Evolutionary conservation across 2,329 filamentous ascomycete genomes (phyloP).

Genomic region (Exophiala phaeomuriformis): DNA sequence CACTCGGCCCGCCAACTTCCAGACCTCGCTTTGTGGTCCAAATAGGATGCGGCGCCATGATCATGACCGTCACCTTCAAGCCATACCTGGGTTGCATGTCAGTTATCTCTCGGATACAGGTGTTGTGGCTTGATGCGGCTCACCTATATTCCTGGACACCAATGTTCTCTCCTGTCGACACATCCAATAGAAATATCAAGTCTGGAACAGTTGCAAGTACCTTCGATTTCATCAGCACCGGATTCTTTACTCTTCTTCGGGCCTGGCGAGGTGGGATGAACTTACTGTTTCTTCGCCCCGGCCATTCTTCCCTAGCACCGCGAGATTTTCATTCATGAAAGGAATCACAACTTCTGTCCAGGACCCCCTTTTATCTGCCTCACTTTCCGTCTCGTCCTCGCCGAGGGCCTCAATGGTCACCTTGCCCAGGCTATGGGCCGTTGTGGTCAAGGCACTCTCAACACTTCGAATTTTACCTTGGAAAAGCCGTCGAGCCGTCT

Average conservation of each 20-base stretch:
- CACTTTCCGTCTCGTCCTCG: constrained; percentile 25
- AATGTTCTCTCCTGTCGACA: constrained; percentile 49
- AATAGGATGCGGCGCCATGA: constrained; percentile 51
- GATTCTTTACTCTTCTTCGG: constrained; percentile 25
- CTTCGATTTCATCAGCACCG: constrained; percentile 28
- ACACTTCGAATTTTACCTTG: constrained; percentile 53
- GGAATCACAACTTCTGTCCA: constrained; percentile 54
- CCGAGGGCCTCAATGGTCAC: constrained; percentile 46
- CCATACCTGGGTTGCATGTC: constrained; percentile 34
- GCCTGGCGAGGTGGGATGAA: constrained; percentile 37
- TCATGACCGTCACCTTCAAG: constrained; percentile 43
- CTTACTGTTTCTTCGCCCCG: constrained; percentile 14
- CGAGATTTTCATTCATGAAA: constrained; percentile 63
- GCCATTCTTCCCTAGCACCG: constrained; percentile 11
- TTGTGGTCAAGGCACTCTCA: constrained; percentile 49
- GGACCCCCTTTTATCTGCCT: constrained; percentile 29
- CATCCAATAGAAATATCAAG: constrained; percentile 48
- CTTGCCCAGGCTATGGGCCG: constrained; percentile 51
- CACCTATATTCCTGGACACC: constrained; percentile 47
- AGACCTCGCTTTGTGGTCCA: constrained; percentile 48
- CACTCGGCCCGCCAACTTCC: constrained; percentile 44
- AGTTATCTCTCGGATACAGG: background rate
- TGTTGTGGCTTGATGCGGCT: background rate
- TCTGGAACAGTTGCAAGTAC: constrained; percentile 51
- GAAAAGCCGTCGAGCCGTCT: constrained; percentile 45